A percentile compares a stretch with the other conserved stretches of the same genome.
Conservation (phyloP, 2,329 filamentous ascomycete genomes). For the Diaporthe velutina region DNA sequence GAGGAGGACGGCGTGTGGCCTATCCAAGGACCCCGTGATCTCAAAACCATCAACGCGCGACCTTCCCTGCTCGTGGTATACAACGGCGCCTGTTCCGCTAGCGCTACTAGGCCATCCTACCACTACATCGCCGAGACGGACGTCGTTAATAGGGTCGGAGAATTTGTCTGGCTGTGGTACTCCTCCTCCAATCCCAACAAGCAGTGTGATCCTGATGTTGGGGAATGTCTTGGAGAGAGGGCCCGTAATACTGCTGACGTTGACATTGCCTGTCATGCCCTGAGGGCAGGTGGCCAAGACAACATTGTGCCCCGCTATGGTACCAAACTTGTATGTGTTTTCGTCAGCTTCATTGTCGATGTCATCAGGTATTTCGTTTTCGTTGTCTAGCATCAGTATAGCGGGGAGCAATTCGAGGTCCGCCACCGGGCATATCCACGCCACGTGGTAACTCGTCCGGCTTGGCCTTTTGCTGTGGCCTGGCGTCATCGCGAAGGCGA, state of each 20-base stretch:
- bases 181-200: slow-evolving; percentile 39
- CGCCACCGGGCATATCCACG: slow-evolving; percentile 39
- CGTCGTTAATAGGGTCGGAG: slow-evolving; percentile 22
- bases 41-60: background rate
- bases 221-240: slow-evolving; percentile 40
- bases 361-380: slow-evolving; percentile 31
- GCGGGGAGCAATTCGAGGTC: slow-evolving; percentile 38
- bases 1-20: slow-evolving; percentile 12
- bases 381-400: slow-evolving; percentile 41
- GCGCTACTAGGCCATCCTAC: slow-evolving; percentile 34
- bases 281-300: slow-evolving; percentile 39
- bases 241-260: slow-evolving; percentile 28
- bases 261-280: slow-evolving; percentile 38
- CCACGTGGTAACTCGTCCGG: slow-evolving; percentile 37
- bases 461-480: too few relatives aligned
- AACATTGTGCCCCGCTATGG: slow-evolving; percentile 35
- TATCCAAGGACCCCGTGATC: background rate
- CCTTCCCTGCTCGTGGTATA: slow-evolving; percentile 46
- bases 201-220: slow-evolving; percentile 37
- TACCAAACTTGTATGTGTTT: slow-evolving; percentile 39
- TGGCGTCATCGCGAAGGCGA: too few relatives aligned
- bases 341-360: slow-evolving; percentile 39
- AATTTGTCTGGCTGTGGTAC: background rate
- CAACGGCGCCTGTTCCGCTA: slow-evolving; percentile 43
- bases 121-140: slow-evolving; percentile 37